These are phyloP conservation scores for Fusarium keratoplasticum DNA, from an alignment of 2,329 filamentous ascomycete genomes.

Conservation along the genomic window DNA sequence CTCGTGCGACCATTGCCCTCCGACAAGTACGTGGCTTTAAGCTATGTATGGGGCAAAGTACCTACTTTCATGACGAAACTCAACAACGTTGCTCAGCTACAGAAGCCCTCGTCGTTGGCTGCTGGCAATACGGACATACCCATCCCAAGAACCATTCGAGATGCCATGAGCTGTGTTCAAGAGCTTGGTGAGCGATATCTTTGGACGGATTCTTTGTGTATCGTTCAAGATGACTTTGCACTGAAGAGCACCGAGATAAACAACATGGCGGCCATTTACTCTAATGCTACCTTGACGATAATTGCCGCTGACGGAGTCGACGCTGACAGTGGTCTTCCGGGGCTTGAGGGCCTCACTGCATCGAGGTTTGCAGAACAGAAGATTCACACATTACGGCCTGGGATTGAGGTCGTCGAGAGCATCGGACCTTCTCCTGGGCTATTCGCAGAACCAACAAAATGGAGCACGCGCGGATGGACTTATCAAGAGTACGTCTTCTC, in stretches of 20 bases:
- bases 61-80: not conserved
- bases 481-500: not conserved
- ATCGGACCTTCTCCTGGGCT: not conserved
- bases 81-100: not conserved
- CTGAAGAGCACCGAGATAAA: not conserved
- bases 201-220: not conserved
- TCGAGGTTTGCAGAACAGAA: not conserved
- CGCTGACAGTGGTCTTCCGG: not conserved
- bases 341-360: not conserved
- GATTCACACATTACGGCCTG: not conserved
- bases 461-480: not conserved
- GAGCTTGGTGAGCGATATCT: not conserved
- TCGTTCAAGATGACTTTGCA: not conserved
- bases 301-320: not conserved
- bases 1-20: not conserved
- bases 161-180: not conserved
- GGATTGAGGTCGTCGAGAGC: not conserved
- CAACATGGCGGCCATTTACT: not conserved
- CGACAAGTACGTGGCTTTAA: not conserved
- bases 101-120: not conserved
- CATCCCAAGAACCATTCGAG: not conserved
- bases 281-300: not conserved
- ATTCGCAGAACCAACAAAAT: not conserved
- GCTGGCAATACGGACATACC: not conserved
- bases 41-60: not conserved